phyloP scores from a whole-genome alignment of 768 basidiomycete genomes.

The Termitomyces sp. region DNA sequence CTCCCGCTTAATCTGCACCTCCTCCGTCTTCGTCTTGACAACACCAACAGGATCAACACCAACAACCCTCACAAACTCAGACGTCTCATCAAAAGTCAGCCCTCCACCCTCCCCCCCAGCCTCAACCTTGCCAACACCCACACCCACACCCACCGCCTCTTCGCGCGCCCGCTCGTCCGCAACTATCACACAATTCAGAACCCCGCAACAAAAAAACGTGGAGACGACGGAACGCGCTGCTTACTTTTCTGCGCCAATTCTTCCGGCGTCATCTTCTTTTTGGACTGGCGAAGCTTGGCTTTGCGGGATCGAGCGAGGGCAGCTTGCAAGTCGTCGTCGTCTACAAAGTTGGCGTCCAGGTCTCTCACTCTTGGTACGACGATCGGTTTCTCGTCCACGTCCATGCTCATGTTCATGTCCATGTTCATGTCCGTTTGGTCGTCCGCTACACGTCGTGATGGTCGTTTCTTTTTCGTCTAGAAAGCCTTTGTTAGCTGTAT shows the following conservation, averaged over 20 bases:
- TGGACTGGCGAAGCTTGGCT: conserved; percentile 72
- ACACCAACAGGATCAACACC: conserved; percentile 51
- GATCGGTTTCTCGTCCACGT: conserved; percentile 74
- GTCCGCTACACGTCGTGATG: conserved; percentile 62
- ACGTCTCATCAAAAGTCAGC: conserved; percentile 92
- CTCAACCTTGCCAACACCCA: conserved; percentile 23
- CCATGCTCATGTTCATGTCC: conserved; percentile 45
- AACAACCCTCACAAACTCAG: conserved; percentile 91
- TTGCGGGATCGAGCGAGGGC: conserved; percentile 84
- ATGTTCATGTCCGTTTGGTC: no score
- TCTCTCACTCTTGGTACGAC: conserved; percentile 64
- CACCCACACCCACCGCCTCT: conserved; percentile 40
- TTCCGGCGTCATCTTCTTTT: conserved; percentile 80
- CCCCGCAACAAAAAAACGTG: background rate
- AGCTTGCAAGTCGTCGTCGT: conserved; percentile 97
- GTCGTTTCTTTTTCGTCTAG: conserved; percentile 92
- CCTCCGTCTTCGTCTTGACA: conserved; percentile 44
- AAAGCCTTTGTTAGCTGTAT: background rate
- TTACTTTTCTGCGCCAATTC: conserved; percentile 75
- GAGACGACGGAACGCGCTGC: conserved; percentile 14
- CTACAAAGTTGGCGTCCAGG: conserved; percentile 87
- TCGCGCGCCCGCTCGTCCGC: conserved; percentile 58
- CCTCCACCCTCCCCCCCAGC: conserved; percentile 38
- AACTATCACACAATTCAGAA: conserved; percentile 39
- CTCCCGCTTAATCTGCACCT: conserved; percentile 26